These are phyloP conservation scores for Amaranthus palmeri DNA, from an alignment of 148 eudicot genomes.

Conservation along the genomic window DNA sequence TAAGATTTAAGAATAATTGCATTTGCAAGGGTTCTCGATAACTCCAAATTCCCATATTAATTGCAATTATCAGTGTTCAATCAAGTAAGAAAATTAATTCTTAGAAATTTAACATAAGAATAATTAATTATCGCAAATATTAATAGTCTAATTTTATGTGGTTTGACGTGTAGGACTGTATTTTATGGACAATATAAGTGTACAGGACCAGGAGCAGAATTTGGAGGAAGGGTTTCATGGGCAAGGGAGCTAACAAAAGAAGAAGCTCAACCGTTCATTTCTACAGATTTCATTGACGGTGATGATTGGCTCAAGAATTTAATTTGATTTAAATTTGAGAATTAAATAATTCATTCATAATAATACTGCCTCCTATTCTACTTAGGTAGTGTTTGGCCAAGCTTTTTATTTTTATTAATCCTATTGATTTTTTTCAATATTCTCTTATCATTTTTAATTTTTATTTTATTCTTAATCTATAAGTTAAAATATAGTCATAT, in stretches of 20 bases:
- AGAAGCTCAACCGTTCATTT: conserved; percentile 68
- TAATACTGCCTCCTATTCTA: no score
- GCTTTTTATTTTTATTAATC: no score
- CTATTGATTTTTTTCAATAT: no score
- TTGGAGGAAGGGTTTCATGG: conserved; percentile 65
- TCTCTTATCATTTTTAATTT: no score
- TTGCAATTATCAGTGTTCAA: no score
- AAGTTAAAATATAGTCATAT: no score
- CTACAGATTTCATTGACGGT: conserved; percentile 64
- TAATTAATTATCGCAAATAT: neutral
- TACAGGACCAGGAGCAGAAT: conserved; percentile 71
- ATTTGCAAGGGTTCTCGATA: no score
- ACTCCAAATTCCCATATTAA: no score
- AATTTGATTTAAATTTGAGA: neutral
- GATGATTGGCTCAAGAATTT: conserved; percentile 45
- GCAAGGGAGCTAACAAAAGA: conserved; percentile 64
- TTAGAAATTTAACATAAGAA: neutral
- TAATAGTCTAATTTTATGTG: neutral
- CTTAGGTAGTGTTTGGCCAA: no score
- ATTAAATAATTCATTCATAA: neutral
- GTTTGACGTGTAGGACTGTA: conserved; percentile 53
- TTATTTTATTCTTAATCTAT: no score
- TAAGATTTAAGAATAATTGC: no score
- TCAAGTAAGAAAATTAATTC: no score
- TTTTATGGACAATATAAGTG: conserved; percentile 84